phyloP scores from a whole-genome alignment of 305 asterid genomes.

The Andrographis paniculata region DNA sequence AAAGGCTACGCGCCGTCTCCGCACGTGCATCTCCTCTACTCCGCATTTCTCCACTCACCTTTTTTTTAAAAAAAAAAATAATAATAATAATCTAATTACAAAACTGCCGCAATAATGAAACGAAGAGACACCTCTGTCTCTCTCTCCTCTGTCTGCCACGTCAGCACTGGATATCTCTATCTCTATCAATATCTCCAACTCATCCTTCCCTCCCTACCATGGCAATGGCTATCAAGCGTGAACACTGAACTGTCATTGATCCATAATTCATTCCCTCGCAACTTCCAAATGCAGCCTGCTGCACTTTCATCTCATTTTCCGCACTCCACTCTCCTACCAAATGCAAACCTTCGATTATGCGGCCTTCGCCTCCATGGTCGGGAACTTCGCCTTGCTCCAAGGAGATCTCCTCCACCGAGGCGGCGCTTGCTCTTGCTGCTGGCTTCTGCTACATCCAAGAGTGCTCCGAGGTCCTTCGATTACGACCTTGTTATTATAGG shows the following conservation, averaged over 20 bases:
- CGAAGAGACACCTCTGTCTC: too few relatives aligned
- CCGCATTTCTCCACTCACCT: too few relatives aligned
- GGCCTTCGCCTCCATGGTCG: conserved; percentile 18
- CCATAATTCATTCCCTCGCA: neutral
- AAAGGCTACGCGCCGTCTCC: neutral
- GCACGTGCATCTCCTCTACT: too few relatives aligned
- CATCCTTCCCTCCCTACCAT: too few relatives aligned
- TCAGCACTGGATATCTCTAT: too few relatives aligned
- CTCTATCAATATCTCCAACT: too few relatives aligned
- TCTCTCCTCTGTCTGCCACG: too few relatives aligned
- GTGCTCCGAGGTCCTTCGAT: conserved; percentile 34
- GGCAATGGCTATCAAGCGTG: too few relatives aligned
- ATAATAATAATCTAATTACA: too few relatives aligned
- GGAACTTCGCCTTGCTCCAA: conserved; percentile 12
- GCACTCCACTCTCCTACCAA: conserved; percentile 16
- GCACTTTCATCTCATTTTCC: conserved; percentile 18
- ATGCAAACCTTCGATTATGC: conserved; percentile 9
- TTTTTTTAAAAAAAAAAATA: too few relatives aligned
- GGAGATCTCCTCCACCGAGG: conserved; percentile 14
- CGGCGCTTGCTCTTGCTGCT: conserved; percentile 4
- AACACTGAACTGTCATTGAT: too few relatives aligned
- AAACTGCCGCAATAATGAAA: too few relatives aligned
- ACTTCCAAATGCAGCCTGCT: conserved; percentile 21
- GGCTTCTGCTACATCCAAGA: conserved; percentile 24
- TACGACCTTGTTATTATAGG: conserved; percentile 65